phyloP scores from a whole-genome alignment of 352 stramenopile species.

The Phytophthora melonis region DNA sequence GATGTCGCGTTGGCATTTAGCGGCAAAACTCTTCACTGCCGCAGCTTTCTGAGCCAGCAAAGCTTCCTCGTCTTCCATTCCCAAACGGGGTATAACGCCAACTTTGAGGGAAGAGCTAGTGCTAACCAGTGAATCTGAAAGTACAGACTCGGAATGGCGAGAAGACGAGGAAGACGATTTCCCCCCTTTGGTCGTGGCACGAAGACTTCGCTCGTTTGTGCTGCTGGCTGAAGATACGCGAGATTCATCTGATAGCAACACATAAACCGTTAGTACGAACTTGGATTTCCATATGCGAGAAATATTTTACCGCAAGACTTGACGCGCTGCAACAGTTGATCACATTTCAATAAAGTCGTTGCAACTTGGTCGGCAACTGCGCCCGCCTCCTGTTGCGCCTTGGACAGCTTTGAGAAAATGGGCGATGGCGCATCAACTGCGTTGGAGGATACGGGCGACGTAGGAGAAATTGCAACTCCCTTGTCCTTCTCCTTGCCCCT shows the following conservation, averaged over 20 bases:
- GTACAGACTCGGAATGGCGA: conserved; percentile 9
- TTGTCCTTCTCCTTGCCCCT: not conserved
- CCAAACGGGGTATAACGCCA: conserved; percentile 11
- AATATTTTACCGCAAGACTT: conserved; percentile 31
- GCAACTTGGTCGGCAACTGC: conserved; percentile 67
- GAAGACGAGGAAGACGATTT: conserved; percentile 13
- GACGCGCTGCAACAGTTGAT: conserved; percentile 54
- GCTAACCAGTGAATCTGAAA: conserved; percentile 30
- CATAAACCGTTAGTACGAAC: not conserved
- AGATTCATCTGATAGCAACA: conserved; percentile 17
- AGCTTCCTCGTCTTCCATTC: conserved; percentile 36
- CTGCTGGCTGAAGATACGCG: conserved; percentile 34
- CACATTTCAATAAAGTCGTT: conserved; percentile 58
- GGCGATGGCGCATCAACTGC: conserved; percentile 8
- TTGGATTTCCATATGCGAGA: not conserved
- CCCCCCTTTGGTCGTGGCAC: not conserved
- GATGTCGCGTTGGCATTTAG: conserved; percentile 49
- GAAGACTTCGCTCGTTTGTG: conserved; percentile 20
- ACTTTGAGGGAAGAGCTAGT: conserved; percentile 8
- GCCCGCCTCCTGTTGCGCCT: conserved; percentile 44
- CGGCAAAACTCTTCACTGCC: conserved; percentile 46
- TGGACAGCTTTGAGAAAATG: conserved; percentile 23
- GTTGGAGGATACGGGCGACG: conserved; percentile 15
- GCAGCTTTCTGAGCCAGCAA: conserved; percentile 44
- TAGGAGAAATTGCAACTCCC: not conserved